Evolutionary conservation across 805 yeast species (phyloP).

Genomic region (Metschnikowia amazonensis): DNA sequence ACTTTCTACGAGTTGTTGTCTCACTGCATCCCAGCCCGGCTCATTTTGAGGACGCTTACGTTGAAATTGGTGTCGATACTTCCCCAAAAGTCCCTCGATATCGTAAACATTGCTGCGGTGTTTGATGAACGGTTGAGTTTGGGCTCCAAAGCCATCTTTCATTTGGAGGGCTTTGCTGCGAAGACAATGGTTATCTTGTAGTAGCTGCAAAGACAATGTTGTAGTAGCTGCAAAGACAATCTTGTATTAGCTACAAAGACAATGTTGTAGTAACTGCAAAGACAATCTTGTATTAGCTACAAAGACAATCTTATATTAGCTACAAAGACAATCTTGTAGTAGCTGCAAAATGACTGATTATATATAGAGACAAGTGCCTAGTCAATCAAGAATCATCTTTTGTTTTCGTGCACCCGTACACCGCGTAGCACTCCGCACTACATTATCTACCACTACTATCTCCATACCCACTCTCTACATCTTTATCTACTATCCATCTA

Average conservation of each 20-base stretch:
- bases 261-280: constrained; percentile 53
- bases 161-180: constrained; percentile 91
- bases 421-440: background rate
- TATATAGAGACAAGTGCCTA: background rate
- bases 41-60: constrained; percentile 60
- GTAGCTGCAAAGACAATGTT: constrained; percentile 71
- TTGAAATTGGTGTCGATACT: constrained; percentile 41
- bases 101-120: constrained; percentile 58
- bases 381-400: background rate
- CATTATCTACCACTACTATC: background rate
- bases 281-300: too few species aligned
- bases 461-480: too few species aligned
- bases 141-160: constrained; percentile 89
- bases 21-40: constrained; percentile 88
- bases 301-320: too few species aligned
- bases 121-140: constrained; percentile 83
- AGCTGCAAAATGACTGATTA: too few species aligned
- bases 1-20: constrained; percentile 78
- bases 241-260: constrained; percentile 60
- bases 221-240: constrained; percentile 63
- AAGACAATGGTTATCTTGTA: constrained; percentile 63
- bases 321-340: too few species aligned
- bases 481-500: background rate
- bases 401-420: background rate
- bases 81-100: constrained; percentile 33